Conservation (phyloP, 768 basidiomycete genomes). For the Coprinopsis cinerea region DNA sequence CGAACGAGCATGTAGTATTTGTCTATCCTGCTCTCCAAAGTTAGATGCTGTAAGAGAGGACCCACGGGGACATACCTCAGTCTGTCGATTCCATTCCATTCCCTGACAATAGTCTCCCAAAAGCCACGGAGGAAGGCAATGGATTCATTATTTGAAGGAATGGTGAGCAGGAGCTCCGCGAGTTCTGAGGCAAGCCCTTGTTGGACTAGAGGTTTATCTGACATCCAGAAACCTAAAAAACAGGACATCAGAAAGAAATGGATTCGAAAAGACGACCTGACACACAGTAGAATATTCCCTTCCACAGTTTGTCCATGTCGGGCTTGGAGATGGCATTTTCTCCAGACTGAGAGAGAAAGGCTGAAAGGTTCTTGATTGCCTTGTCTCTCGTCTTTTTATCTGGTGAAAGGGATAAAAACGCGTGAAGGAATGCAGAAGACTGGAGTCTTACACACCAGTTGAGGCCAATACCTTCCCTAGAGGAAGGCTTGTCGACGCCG, state of each 20-base stretch:
- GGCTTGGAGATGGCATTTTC: slow-evolving; percentile 54
- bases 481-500: slow-evolving; percentile 36
- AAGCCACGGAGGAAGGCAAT: slow-evolving; percentile 82
- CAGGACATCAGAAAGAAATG: neutral
- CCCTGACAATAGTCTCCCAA: slow-evolving; percentile 84
- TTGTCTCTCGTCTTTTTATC: slow-evolving; percentile 92
- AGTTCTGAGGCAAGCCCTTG: slow-evolving; percentile 85
- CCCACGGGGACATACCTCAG: slow-evolving; percentile 59
- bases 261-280: slow-evolving; percentile 21
- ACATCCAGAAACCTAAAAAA: slow-evolving; percentile 94
- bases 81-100: slow-evolving; percentile 92
- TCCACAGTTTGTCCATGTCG: slow-evolving; percentile 94
- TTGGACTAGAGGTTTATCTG: slow-evolving; percentile 95
- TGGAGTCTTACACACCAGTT: slow-evolving; percentile 51
- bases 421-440: slow-evolving; percentile 2
- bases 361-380: slow-evolving; percentile 72
- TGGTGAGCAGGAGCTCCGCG: slow-evolving; percentile 72
- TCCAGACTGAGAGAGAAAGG: slow-evolving; percentile 70
- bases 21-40: slow-evolving; percentile 68
- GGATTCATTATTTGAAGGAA: slow-evolving; percentile 50
- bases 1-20: slow-evolving; percentile 96
- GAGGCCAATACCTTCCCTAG: slow-evolving; percentile 90
- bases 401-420: slow-evolving; percentile 11
- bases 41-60: neutral
- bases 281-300: slow-evolving; percentile 97